phyloP scores from a whole-genome alignment of 169 alveolate species.

The Cryptosporidium felis region DNA sequence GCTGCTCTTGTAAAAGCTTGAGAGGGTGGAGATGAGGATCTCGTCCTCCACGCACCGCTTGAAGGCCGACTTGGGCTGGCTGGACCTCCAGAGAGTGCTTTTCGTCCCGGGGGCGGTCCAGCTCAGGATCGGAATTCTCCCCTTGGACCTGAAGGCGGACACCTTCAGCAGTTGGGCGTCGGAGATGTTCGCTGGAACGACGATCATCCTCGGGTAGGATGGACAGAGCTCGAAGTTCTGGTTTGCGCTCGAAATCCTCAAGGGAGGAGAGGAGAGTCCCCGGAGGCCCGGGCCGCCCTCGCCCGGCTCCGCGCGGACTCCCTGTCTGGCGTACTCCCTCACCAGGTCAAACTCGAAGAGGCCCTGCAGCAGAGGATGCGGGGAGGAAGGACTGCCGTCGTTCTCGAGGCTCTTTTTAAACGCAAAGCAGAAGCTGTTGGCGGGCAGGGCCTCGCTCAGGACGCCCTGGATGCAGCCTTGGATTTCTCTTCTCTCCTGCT shows the following conservation, averaged over 20 bases:
- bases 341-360: slow-evolving; percentile 15
- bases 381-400: background rate
- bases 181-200: slow-evolving; percentile 74
- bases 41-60: slow-evolving; percentile 73
- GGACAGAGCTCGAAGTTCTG: slow-evolving; percentile 72
- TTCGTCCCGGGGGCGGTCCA: slow-evolving; percentile 55
- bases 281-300: too few species aligned
- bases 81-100: slow-evolving; percentile 72
- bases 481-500: slow-evolving; percentile 4
- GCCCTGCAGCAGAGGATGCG: background rate
- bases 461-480: background rate
- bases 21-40: slow-evolving; percentile 52
- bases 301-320: slow-evolving; percentile 8
- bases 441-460: background rate
- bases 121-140: slow-evolving; percentile 77
- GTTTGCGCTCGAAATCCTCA: slow-evolving; percentile 71
- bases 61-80: slow-evolving; percentile 73
- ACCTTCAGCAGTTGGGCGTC: slow-evolving; percentile 73
- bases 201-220: slow-evolving; percentile 75
- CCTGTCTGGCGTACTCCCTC: slow-evolving; percentile 23
- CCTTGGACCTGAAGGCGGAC: slow-evolving; percentile 75
- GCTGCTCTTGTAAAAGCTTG: slow-evolving; percentile 60
- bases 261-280: slow-evolving; percentile 10
- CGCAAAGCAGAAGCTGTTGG: slow-evolving; percentile 3
- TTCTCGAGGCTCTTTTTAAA: background rate